Evolutionary conservation across 2,329 filamentous ascomycete genomes (phyloP).

Genomic region (Fusarium anguioides): DNA sequence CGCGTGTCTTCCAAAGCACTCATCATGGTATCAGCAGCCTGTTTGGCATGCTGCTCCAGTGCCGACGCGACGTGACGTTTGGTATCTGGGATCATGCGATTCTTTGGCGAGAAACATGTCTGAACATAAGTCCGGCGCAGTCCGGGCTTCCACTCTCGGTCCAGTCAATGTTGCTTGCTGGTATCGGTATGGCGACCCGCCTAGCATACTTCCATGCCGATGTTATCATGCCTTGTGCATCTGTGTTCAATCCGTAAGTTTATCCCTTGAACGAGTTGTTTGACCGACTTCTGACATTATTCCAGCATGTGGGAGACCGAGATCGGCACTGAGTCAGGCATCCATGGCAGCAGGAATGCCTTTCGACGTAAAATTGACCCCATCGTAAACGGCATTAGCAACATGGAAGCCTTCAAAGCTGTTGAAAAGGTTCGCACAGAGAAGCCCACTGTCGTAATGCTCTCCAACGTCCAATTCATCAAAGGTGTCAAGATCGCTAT

Average conservation of each 20-base stretch:
- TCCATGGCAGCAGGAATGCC: conserved; percentile 22
- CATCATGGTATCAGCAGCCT: conserved; percentile 37
- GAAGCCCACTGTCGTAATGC: conserved; percentile 34
- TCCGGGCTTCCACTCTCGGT: conserved; percentile 30
- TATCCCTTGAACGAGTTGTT: not conserved
- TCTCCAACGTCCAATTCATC: conserved; percentile 38
- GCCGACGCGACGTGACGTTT: conserved; percentile 29
- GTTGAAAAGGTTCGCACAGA: conserved; percentile 35
- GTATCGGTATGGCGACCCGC: conserved; percentile 31
- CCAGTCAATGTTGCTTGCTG: conserved; percentile 33
- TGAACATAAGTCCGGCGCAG: conserved; percentile 36
- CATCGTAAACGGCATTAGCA: conserved; percentile 37
- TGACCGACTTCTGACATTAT: too few relatives aligned
- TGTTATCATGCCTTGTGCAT: conserved; percentile 37
- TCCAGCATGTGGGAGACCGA: conserved; percentile 38
- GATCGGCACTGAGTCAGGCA: conserved; percentile 31
- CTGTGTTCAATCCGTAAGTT: conserved; percentile 37
- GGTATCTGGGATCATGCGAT: conserved; percentile 40
- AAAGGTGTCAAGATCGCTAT: conserved; percentile 37
- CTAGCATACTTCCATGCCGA: conserved; percentile 39
- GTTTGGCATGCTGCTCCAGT: conserved; percentile 24
- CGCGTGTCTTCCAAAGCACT: conserved; percentile 36
- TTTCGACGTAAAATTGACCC: conserved; percentile 36
- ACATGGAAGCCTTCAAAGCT: conserved; percentile 33
- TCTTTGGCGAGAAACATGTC: conserved; percentile 34